Conservation (phyloP, 345 rosid species). For the Mercurialis annua region DNA sequence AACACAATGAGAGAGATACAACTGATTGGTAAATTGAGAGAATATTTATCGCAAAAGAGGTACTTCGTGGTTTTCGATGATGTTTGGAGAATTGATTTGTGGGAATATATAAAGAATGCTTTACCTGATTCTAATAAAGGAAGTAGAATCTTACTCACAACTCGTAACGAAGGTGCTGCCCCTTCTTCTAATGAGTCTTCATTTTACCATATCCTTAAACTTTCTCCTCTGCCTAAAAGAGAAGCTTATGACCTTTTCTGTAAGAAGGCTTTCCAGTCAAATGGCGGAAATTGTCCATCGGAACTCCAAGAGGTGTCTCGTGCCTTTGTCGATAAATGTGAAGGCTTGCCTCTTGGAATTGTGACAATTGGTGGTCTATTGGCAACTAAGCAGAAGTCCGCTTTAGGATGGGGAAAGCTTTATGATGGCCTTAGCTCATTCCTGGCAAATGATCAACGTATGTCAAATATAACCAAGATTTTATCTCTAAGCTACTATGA, state of each 20-base stretch:
- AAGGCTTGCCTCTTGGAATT: constrained; percentile 19
- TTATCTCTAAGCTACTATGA: constrained; percentile 9
- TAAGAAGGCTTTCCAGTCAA: not conserved
- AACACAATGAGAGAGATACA: constrained; percentile 22
- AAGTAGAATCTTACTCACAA: constrained; percentile 37
- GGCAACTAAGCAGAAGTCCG: not conserved
- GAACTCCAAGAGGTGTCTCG: not conserved
- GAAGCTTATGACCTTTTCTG: not conserved
- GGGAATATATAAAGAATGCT: constrained; percentile 34
- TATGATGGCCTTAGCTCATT: not conserved
- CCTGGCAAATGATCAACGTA: constrained; percentile 3
- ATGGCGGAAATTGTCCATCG: not conserved
- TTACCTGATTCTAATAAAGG: constrained; percentile 28
- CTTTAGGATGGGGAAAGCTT: not conserved
- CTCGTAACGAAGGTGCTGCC: constrained; percentile 29
- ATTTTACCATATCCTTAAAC: not conserved
- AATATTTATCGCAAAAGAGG: constrained; percentile 24
- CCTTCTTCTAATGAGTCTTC: too few species aligned
- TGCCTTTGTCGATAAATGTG: constrained; percentile 11
- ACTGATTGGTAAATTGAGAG: constrained; percentile 23
- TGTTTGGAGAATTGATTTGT: constrained; percentile 29
- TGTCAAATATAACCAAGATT: not conserved
- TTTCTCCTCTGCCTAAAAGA: not conserved
- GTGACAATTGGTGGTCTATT: constrained; percentile 10
- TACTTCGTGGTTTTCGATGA: constrained; percentile 38